These are phyloP conservation scores for Monosporozyma unispora DNA, from an alignment of 805 yeast species.

Conservation along the genomic window DNA sequence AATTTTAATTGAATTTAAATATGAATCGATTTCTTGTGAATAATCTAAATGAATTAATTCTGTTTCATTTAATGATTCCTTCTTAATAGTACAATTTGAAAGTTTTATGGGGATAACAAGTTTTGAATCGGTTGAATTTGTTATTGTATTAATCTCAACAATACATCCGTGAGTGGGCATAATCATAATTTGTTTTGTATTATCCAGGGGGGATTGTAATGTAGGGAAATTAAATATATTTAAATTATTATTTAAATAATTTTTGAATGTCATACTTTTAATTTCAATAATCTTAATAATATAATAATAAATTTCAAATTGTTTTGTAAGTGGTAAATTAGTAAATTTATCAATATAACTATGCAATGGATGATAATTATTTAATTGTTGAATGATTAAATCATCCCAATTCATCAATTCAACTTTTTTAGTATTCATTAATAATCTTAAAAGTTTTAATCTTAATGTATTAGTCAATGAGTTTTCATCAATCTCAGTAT, in stretches of 20 bases:
- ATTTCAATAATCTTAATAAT: conserved; percentile 25
- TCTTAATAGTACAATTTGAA: conserved; percentile 22
- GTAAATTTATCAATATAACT: conserved; percentile 5
- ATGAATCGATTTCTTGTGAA: conserved; percentile 25
- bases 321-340: conserved; percentile 12
- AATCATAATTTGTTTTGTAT: conserved; percentile 13
- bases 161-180: conserved; percentile 22
- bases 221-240: conserved; percentile 23
- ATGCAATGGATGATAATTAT: not conserved
- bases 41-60: conserved; percentile 26
- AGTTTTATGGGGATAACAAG: conserved; percentile 21
- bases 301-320: conserved; percentile 21
- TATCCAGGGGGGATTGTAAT: conserved; percentile 12
- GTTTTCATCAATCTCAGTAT: conserved; percentile 4
- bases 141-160: conserved; percentile 8
- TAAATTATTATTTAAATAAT: conserved; percentile 22
- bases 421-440: conserved; percentile 20
- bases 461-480: conserved; percentile 13
- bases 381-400: conserved; percentile 16
- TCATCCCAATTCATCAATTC: conserved; percentile 22
- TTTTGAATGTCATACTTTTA: conserved; percentile 23
- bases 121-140: not conserved
- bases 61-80: conserved; percentile 3
- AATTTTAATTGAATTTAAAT: conserved; percentile 17
- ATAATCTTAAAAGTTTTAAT: conserved; percentile 16